Evolutionary conservation across 2,329 filamentous ascomycete species (phyloP).

Genomic region (Lachnum nothofagi): DNA sequence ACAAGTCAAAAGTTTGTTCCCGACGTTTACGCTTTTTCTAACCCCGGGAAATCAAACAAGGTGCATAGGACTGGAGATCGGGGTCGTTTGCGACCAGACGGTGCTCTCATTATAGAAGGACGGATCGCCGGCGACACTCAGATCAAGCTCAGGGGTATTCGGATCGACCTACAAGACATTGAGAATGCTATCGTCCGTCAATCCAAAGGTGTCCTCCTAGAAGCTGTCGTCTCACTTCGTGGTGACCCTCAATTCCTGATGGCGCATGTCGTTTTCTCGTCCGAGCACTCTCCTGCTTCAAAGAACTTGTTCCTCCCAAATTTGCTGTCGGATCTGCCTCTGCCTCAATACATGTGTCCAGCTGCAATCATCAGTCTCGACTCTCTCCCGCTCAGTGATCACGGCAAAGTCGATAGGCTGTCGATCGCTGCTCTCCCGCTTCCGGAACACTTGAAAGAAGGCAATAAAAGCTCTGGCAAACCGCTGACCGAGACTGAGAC

Average conservation of each 20-base stretch:
- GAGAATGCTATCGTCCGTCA: constrained; percentile 30
- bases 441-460: neutral
- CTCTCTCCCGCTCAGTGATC: constrained; percentile 29
- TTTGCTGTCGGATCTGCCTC: constrained; percentile 8
- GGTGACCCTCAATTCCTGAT: constrained; percentile 29
- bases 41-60: constrained; percentile 5
- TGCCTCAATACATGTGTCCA: constrained; percentile 38
- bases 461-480: too few relatives aligned
- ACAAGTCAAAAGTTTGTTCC: constrained; percentile 8
- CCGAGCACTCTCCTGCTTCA: neutral
- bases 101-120: constrained; percentile 29
- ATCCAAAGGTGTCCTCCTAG: constrained; percentile 21
- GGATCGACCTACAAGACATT: constrained; percentile 43
- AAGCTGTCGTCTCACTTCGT: constrained; percentile 28
- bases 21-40: constrained; percentile 6
- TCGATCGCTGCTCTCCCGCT: constrained; percentile 13
- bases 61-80: constrained; percentile 32
- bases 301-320: constrained; percentile 19
- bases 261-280: constrained; percentile 32
- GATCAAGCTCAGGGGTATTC: constrained; percentile 36
- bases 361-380: constrained; percentile 27
- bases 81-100: constrained; percentile 28
- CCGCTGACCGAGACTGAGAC: neutral
- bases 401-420: constrained; percentile 33
- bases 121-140: constrained; percentile 34